Conservation (phyloP, 257 asterid species). For the Mitragyna speciosa region DNA sequence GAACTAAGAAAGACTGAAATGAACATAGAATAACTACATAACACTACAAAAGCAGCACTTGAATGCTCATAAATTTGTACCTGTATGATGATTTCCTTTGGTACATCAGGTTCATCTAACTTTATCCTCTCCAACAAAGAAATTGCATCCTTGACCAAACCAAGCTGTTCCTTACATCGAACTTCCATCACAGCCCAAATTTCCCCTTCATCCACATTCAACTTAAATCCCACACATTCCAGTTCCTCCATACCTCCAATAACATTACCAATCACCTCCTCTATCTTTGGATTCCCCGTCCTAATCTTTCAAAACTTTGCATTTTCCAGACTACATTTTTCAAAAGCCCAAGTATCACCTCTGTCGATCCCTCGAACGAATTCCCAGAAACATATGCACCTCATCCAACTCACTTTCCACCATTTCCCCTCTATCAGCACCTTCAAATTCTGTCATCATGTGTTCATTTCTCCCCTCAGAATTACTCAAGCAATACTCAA, state of each 20-base stretch:
- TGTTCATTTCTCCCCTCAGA: slow-evolving; percentile 25
- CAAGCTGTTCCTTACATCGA: slow-evolving; percentile 50
- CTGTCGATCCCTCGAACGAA: slow-evolving; percentile 59
- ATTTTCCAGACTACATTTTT: slow-evolving; percentile 73
- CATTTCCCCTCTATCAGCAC: slow-evolving; percentile 17
- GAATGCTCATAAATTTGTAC: slow-evolving; percentile 31
- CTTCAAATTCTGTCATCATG: slow-evolving; percentile 24
- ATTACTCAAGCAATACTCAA: slow-evolving; percentile 61
- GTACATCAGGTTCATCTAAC: slow-evolving; percentile 49
- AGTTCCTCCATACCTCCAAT: slow-evolving; percentile 80
- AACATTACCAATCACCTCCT: slow-evolving; percentile 80
- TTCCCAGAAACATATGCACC: slow-evolving; percentile 62
- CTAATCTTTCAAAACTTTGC: slow-evolving; percentile 85
- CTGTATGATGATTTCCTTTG: slow-evolving; percentile 77
- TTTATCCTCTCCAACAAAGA: slow-evolving; percentile 62
- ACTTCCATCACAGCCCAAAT: slow-evolving; percentile 84
- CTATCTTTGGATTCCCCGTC: slow-evolving; percentile 85
- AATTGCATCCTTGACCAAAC: slow-evolving; percentile 45
- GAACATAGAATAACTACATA: neutral
- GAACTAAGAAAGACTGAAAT: neutral
- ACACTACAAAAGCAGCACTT: neutral
- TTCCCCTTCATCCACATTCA: slow-evolving; percentile 78
- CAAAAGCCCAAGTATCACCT: slow-evolving; percentile 63
- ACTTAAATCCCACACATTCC: slow-evolving; percentile 70
- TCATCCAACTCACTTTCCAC: slow-evolving; percentile 43